Evolutionary conservation across 768 basidiomycete genomes (phyloP).

Genomic region (Lactarius vividus): DNA sequence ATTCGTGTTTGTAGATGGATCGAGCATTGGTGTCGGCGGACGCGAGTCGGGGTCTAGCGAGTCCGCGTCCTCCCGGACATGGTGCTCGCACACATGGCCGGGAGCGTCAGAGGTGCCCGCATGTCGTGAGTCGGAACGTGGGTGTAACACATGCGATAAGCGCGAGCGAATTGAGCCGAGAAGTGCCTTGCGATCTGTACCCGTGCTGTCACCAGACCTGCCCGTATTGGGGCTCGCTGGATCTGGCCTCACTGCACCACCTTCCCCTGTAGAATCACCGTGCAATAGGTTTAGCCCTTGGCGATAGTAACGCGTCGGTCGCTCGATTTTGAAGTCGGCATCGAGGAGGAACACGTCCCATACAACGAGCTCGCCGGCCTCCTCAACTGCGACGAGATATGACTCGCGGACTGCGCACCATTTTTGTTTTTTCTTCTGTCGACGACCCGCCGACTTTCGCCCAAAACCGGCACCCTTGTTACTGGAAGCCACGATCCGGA

Average conservation of each 20-base stretch:
- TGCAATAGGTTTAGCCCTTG: constrained; percentile 74
- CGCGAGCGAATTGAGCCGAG: constrained; percentile 51
- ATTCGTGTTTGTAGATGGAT: constrained; percentile 75
- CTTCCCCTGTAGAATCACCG: constrained; percentile 31
- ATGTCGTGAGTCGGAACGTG: constrained; percentile 14
- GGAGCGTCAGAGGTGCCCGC: not conserved
- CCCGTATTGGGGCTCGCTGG: not conserved
- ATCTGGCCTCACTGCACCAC: not conserved
- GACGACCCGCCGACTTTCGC: constrained; percentile 60
- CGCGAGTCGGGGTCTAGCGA: constrained; percentile 32
- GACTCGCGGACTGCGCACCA: constrained; percentile 95
- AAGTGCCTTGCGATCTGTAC: constrained; percentile 30
- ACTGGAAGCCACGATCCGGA: constrained; percentile 56
- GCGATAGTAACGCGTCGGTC: constrained; percentile 87
- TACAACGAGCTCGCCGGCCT: constrained; percentile 84
- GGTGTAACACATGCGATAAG: constrained; percentile 12
- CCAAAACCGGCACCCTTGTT: constrained; percentile 57
- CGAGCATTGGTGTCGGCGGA: constrained; percentile 59
- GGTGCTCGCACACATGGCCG: constrained; percentile 15
- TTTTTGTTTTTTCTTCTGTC: constrained; percentile 58
- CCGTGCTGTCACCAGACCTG: constrained; percentile 33
- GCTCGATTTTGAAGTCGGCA: constrained; percentile 80
- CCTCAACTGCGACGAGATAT: constrained; percentile 82
- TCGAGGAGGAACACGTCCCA: constrained; percentile 96
- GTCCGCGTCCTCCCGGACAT: constrained; percentile 20